phyloP scores from a whole-genome alignment of 2,329 filamentous ascomycete genomes.

The Trichoderma sp. region DNA sequence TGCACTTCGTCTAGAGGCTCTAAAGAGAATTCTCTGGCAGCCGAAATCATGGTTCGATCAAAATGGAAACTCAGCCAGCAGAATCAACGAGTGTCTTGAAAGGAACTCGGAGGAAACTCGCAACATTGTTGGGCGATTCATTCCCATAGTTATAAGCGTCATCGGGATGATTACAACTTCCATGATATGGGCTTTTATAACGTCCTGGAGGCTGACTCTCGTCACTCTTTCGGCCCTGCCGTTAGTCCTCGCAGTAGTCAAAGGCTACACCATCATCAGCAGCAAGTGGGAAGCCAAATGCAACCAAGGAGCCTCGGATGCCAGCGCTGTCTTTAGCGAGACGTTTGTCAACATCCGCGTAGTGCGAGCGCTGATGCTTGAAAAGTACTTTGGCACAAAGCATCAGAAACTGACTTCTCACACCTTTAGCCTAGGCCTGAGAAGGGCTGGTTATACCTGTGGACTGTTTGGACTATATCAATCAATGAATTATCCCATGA shows the following conservation, averaged over 20 bases:
- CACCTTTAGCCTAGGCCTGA: constrained; percentile 63
- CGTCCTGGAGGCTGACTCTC: constrained; percentile 79
- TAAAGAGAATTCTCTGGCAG: constrained; percentile 72
- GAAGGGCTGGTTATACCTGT: constrained; percentile 67
- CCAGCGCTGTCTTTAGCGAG: constrained; percentile 65
- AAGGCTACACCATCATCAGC: constrained; percentile 64
- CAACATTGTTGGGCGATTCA: constrained; percentile 76
- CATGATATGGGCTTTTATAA: constrained; percentile 70
- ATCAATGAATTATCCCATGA: constrained; percentile 68
- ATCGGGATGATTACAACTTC: constrained; percentile 68
- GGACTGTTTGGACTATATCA: constrained; percentile 78
- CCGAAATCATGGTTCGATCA: constrained; percentile 77
- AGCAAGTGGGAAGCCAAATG: constrained; percentile 71
- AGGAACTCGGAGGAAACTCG: constrained; percentile 85
- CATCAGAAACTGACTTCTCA: constrained; percentile 54
- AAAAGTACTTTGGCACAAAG: constrained; percentile 68
- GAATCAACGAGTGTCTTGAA: constrained; percentile 72
- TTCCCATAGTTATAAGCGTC: constrained; percentile 68
- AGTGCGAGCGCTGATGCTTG: constrained; percentile 73
- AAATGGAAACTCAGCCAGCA: constrained; percentile 62
- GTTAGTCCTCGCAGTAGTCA: constrained; percentile 65
- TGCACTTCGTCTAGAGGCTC: constrained; percentile 64
- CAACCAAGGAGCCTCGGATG: constrained; percentile 62
- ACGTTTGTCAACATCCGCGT: constrained; percentile 78
- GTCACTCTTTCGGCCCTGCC: constrained; percentile 71